Conservation (phyloP, 495 filamentous ascomycete species). For the Xylaria scruposa region DNA sequence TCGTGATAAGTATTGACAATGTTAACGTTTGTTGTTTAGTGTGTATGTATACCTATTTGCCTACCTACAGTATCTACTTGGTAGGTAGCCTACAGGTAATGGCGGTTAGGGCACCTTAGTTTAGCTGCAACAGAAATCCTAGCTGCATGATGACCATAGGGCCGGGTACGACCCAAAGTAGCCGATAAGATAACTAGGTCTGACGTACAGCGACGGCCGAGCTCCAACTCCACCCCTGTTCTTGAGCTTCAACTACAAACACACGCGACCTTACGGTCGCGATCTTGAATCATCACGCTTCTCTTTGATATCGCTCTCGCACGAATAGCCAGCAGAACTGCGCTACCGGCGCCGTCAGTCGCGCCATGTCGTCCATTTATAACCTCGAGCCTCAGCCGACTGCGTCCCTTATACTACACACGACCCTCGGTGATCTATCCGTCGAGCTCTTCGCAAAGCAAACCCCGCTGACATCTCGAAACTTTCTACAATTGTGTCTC, state of each 20-base stretch:
- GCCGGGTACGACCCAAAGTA: too few species aligned
- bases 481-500: slow-evolving; percentile 93
- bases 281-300: too few species aligned
- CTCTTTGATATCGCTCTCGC: neutral
- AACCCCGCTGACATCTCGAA: slow-evolving; percentile 86
- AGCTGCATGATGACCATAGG: neutral
- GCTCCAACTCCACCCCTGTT: neutral
- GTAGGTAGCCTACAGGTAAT: too few species aligned
- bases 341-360: neutral
- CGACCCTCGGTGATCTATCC: slow-evolving; percentile 83
- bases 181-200: slow-evolving; percentile 22
- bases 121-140: slow-evolving; percentile 1
- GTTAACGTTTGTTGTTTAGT: neutral
- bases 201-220: neutral
- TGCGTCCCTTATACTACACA: slow-evolving; percentile 87
- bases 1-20: neutral
- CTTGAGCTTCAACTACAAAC: neutral
- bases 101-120: too few species aligned
- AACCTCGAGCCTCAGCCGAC: slow-evolving; percentile 93
- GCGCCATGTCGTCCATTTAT: slow-evolving; percentile 82
- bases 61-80: too few species aligned
- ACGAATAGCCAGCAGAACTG: neutral
- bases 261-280: neutral
- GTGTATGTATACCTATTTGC: too few species aligned
- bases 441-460: slow-evolving; percentile 95